Conservation (phyloP, 2,329 filamentous ascomycete genomes). For the Ceratocystis albifundus region DNA sequence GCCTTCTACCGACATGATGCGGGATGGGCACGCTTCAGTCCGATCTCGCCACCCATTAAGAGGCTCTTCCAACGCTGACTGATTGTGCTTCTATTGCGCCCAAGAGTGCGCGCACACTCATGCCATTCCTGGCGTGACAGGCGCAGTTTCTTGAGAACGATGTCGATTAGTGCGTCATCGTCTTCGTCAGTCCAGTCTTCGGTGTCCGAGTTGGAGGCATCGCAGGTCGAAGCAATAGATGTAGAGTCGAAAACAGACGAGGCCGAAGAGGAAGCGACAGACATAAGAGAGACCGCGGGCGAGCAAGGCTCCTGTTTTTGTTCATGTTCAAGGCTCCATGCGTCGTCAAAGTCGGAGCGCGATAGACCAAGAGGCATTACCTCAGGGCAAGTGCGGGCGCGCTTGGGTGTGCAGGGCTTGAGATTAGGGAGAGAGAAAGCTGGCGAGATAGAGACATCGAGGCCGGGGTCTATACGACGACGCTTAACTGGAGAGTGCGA, state of each 20-base stretch:
- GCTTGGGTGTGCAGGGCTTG: conserved; percentile 46
- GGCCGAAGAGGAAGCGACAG: conserved; percentile 21
- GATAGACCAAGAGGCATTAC: conserved; percentile 49
- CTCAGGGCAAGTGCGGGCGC: conserved; percentile 48
- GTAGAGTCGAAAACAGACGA: conserved; percentile 31
- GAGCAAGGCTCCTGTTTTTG: neutral
- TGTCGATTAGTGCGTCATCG: conserved; percentile 53
- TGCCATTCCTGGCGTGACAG: conserved; percentile 55
- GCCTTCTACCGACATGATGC: conserved; percentile 8
- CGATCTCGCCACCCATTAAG: conserved; percentile 47
- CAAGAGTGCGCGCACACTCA: conserved; percentile 52
- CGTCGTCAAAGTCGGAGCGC: conserved; percentile 45
- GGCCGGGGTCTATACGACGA: conserved; percentile 39
- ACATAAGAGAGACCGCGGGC: conserved; percentile 1
- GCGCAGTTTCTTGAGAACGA: conserved; percentile 55
- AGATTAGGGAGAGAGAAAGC: conserved; percentile 24
- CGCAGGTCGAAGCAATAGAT: conserved; percentile 18
- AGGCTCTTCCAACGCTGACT: conserved; percentile 53
- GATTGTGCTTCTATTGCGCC: conserved; percentile 47
- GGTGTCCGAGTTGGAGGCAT: conserved; percentile 37
- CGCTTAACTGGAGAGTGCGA: conserved; percentile 38
- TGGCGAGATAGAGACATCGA: conserved; percentile 23
- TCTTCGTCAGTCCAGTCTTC: conserved; percentile 51
- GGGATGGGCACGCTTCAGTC: conserved; percentile 38
- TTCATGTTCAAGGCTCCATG: conserved; percentile 15